phyloP scores from a whole-genome alignment of 2,329 filamentous ascomycete species.

The Atkinsonella hypoxylon region DNA sequence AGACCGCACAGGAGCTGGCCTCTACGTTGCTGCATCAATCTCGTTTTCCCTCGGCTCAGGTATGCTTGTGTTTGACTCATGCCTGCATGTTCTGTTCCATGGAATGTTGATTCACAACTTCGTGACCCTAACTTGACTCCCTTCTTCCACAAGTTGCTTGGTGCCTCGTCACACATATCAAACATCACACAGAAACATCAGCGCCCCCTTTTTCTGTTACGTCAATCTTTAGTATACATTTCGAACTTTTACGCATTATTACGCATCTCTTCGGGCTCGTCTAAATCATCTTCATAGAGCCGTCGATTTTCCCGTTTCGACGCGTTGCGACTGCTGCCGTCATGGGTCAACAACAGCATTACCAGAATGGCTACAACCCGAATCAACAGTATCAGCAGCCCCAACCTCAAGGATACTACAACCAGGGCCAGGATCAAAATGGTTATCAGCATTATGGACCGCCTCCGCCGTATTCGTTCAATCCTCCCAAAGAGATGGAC shows the following conservation, averaged over 20 bases:
- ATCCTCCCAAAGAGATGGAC: conserved; percentile 24
- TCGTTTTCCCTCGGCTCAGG: neutral
- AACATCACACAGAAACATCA: neutral
- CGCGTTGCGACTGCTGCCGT: neutral
- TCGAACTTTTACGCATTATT: neutral
- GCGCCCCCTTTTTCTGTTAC: neutral
- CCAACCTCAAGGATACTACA: conserved; percentile 9
- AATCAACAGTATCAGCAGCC: conserved; percentile 7
- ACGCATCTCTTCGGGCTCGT: neutral
- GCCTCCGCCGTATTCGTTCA: conserved; percentile 23
- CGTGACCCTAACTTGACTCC: neutral
- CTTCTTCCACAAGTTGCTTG: neutral
- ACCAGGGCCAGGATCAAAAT: conserved; percentile 11
- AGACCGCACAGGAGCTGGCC: no score
- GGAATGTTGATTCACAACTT: neutral
- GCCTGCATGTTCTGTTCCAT: neutral
- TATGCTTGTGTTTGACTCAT: neutral
- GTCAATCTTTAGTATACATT: neutral
- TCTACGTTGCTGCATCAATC: no score
- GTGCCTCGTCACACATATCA: neutral
- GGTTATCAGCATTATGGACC: conserved; percentile 16
- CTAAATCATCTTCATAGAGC: neutral
- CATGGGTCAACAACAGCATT: conserved; percentile 16
- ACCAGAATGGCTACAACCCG: neutral
- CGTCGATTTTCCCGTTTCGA: no score